Evolutionary conservation across 352 stramenopile species (phyloP), one percentile per base, ranked within the genome.

Genomic region (Saprolegnia parasitica): DNA sequence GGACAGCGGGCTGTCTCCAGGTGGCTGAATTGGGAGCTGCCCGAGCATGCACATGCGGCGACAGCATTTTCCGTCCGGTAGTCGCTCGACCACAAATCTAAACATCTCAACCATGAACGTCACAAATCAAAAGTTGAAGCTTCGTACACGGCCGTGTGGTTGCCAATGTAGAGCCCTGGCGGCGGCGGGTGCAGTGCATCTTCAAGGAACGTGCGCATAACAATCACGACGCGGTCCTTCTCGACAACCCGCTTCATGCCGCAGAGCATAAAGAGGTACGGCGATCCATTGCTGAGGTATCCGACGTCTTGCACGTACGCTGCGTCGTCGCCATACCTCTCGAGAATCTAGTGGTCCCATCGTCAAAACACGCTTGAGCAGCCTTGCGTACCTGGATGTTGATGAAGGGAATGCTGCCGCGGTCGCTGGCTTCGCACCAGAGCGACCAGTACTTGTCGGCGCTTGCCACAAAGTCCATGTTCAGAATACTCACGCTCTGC

Each of bases 171-270:
- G 11, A 60, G 35, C 24, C 52, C 52, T 3, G 24, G 24, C 20
- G 52, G 52, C 20, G 52, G 46, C 2, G 63, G 46, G 21, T 62
- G 21, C 20, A 70, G 49, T 29, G 54, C 63, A 37, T 70, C 63
- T 32, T 70, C 63, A 21, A 70, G 54, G 39, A 70, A 45, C 26
- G 42, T 70, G 23, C 50, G 47, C 50, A 52, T 61, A 2, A 70
- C 15, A 39, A 70, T 70, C 1, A 70, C 63, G 23, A 70, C 40
- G 21, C 63, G 63, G 18, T 24, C 23, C 13, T 29, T n/a, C 37
- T 70, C 63, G 11, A 62, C 47, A n/a, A 42, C 26, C n/a, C 50
- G 46, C 50, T 57, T 60, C 52, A 60, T 60, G 13, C 52, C 52
- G 20, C 52, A 42, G 52, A 60, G 52, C 52, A 60, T 60, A 42